Base-by-base conservation (phyloP, 495 filamentous ascomycete genomes). In the Penicillium daleae region DNA sequence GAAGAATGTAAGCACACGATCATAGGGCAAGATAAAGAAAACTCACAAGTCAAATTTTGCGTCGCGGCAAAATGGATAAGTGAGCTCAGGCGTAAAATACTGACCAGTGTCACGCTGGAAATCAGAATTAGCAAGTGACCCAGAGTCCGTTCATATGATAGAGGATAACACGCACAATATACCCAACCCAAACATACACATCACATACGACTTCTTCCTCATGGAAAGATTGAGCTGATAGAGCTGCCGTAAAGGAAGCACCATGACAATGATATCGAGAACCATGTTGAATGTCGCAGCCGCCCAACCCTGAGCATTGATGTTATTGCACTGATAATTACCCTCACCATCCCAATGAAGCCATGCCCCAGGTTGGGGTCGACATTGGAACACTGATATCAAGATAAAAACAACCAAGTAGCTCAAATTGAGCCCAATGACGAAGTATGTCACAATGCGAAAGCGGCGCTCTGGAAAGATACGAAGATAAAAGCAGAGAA, bases 241-340 rank as follows among this genome's bases (percentile, higher is more conserved):
- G 6, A 80, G 66, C 53, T 78, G 67, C 19, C 55, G 64, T 13
- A 80, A 49, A 17, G 77, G 75, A 49, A 89, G 67, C 1, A 71
- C 52, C 64, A 87, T 72, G 50, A 82, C 78, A 51, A 75, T 65
- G 0, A 81, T 48, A 60, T 87, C 83, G 1, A 84, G 67, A 3
- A 76, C 51, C 35, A 87, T 79, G 54, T 80, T 82, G 56, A 85
- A 64, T 9, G 60, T 68, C 0, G 80, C 73, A 22, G 76, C 66
- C 17, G 74, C 64, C 72, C 74, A 79, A 2, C 69, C 78, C n/a
- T 80, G 66, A 6, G 68, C 71, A 44, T 80, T 80, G 48, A 78
- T 71, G 55, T 79, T 74, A 33, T 82, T 71, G 69, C 77, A 79
- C 52, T 71, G 64, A 46, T 73, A 76, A 26, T 72, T 19, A 12